Evolutionary conservation across 306 rosid species (phyloP), one percentile per base, ranked within the genome.

Genomic region (Dryas drummondii): DNA sequence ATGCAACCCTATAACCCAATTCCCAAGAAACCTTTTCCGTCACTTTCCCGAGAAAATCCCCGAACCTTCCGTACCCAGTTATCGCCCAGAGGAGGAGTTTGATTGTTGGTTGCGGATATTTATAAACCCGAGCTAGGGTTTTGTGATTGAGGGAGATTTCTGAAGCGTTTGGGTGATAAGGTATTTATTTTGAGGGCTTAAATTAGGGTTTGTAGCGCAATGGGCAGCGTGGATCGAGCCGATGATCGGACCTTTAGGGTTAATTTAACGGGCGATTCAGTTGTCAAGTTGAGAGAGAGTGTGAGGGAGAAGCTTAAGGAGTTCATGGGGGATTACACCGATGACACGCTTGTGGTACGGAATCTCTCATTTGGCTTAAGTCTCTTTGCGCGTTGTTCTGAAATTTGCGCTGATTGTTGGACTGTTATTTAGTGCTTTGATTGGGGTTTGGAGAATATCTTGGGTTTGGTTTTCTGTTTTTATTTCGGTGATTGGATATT

Each of bases 331-430:
- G 99, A 94, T 76, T 96, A 92, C 83, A 87, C 98, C 11, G 98
- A 96, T 60, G 98, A 96, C 79, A 86, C 90, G 80, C 98, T 96
- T 49, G 99, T 92, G 93, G 99, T 96, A 96, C 76, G 91, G 68
- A 12, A 26, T 73, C 42, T 64, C 42, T 59, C 56, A 47, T 60
- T 22, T 19, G 10, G 77, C 12, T 80, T 70, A 22, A 11, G 46
- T 15, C 8, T 37, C 61, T 6, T 7, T 45, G 46, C 79, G 66
- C 12, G 11, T 12, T 22, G 57, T 12, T 47, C 54, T 32, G 17
- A 11, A n/a, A 22, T 67, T 67, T 22, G 27, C 22, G 45, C 10
- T 10, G 40, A 67, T 26, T 48, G 9, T 67, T 22, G 57, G 7
- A 5, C 46, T 5, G 41, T 74, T 64, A 32, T n/a, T 41, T 45